Conservation (phyloP, 108 stramenopile species). For the Cyclotella distinguenda region DNA sequence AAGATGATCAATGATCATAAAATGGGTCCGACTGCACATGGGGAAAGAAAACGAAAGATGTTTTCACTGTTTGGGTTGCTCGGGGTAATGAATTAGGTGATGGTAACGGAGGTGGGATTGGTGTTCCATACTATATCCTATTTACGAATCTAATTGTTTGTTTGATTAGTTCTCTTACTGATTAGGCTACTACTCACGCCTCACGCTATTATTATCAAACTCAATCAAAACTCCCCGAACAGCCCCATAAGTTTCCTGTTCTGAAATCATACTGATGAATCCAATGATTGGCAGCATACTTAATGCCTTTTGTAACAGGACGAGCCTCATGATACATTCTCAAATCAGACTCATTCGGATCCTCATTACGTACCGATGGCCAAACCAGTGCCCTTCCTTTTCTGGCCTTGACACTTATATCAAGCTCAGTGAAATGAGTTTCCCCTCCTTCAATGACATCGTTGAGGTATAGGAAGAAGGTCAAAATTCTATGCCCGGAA, state of each 20-base stretch:
- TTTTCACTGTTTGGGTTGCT: conserved; percentile 31
- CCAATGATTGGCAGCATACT: conserved; percentile 65
- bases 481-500: conserved; percentile 62
- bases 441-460: conserved; percentile 66
- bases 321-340: conserved; percentile 57
- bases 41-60: conserved; percentile 41
- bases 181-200: too few relatives aligned
- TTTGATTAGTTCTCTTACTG: too few relatives aligned
- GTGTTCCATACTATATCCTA: too few relatives aligned
- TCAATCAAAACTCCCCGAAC: conserved; percentile 42
- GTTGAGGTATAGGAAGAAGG: conserved; percentile 64
- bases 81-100: conserved; percentile 5
- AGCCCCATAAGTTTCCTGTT: conserved; percentile 52
- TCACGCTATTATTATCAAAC: neutral
- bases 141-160: too few relatives aligned
- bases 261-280: conserved; percentile 59
- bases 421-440: conserved; percentile 49
- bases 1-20: conserved; percentile 35
- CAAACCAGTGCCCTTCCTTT: conserved; percentile 53
- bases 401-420: conserved; percentile 41
- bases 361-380: conserved; percentile 55
- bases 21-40: conserved; percentile 38
- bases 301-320: conserved; percentile 50
- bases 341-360: conserved; percentile 43
- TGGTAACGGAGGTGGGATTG: conserved; percentile 2